Conservation (phyloP, 1,139 yeast species). For the Taphrina confusa region DNA sequence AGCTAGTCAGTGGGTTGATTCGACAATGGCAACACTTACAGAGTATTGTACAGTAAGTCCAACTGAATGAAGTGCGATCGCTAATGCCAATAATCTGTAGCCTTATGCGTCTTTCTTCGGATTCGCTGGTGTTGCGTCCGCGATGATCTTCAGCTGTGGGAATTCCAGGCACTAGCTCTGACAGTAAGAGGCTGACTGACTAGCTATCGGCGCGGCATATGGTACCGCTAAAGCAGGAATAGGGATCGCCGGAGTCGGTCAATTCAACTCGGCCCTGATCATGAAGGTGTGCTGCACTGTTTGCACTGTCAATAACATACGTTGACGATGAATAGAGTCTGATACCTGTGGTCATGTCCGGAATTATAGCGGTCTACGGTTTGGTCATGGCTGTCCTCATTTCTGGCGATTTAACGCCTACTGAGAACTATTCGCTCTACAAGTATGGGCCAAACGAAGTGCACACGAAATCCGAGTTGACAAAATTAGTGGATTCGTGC, state of each 20-base stretch:
- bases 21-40: conserved; percentile 21
- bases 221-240: conserved; percentile 99
- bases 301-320: background rate
- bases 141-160: conserved; percentile 30
- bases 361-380: conserved; percentile 99
- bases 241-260: conserved; percentile 79
- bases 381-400: conserved; percentile 94
- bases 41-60: conserved; percentile 28
- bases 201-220: conserved; percentile 83
- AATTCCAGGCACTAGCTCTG: background rate
- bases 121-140: conserved; percentile 33
- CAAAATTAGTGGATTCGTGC: conserved; percentile 76
- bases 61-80: background rate
- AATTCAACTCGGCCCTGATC: conserved; percentile 46
- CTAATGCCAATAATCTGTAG: background rate
- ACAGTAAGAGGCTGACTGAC: background rate
- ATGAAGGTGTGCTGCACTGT: conserved; percentile 43
- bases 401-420: conserved; percentile 69
- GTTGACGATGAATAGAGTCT: conserved; percentile 43
- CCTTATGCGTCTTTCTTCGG: conserved; percentile 36
- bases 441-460: conserved; percentile 43
- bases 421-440: conserved; percentile 88
- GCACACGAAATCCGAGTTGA: background rate
- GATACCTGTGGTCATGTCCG: conserved; percentile 99
- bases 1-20: background rate